Conservation (phyloP, 495 filamentous ascomycete genomes). For the Amphirosellinia nigrospora region DNA sequence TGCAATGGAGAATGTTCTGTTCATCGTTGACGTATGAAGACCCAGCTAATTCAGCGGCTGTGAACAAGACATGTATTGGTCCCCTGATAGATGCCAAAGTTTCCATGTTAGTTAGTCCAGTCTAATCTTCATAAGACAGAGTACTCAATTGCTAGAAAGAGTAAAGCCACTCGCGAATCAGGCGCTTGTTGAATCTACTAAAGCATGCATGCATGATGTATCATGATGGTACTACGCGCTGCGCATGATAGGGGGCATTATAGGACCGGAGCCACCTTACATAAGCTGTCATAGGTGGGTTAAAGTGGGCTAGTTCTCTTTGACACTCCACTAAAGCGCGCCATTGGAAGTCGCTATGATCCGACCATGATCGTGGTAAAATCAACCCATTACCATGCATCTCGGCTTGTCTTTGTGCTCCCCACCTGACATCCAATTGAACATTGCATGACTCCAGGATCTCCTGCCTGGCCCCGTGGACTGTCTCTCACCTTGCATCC, state of each 20-base stretch:
- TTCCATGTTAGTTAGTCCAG: background rate
- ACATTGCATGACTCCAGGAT: conserved; percentile 7
- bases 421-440: conserved; percentile 31
- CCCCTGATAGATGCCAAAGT: background rate
- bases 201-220: conserved; percentile 17
- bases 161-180: background rate
- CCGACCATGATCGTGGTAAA: conserved; percentile 9
- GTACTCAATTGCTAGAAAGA: background rate
- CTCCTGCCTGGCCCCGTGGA: conserved; percentile 25
- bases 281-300: background rate
- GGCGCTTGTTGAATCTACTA: conserved; percentile 17
- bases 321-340: background rate
- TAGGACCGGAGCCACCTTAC: background rate
- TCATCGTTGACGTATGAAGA: background rate
- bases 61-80: background rate
- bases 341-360: conserved; percentile 13
- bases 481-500: background rate
- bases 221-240: background rate
- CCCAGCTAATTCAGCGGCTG: background rate
- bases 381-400: background rate
- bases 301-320: background rate
- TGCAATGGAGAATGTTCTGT: conserved; percentile 14
- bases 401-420: background rate
- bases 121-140: too few relatives aligned
- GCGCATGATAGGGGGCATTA: background rate